Evolutionary conservation across 352 stramenopile genomes (phyloP), one percentile per base, ranked within the genome.

Genomic region (Plasmopara viticola): DNA sequence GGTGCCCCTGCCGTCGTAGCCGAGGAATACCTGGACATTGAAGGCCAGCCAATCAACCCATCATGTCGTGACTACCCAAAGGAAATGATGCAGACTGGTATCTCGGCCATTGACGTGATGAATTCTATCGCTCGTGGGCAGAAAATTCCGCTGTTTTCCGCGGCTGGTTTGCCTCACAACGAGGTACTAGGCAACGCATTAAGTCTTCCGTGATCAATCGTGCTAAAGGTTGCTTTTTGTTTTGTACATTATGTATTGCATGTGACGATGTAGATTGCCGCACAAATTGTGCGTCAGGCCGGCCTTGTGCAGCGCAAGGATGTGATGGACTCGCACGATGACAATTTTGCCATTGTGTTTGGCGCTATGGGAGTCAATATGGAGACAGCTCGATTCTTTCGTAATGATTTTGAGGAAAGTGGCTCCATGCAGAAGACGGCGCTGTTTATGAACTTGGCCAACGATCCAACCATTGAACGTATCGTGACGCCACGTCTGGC

Each of bases 331-430:
- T 90, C 90, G 51, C 96, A 99, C 72, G 93, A 99, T 56, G 97
- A 99, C 65, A 99, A 99, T 74, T 99, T 99, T 64, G 95, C 96
- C 57, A 98, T 99, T 65, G 96, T 99, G 46, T 99, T 99, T 66
- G 97, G 96, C 62, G 97, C 97, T 63, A 99, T 99, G 97, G 97
- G 97, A 70, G 97, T 99, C 20, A 99, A 99, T 75, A 99, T 99
- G 96, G 97, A 99, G 68, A 99, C 97, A 20, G 90, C 90, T 15
- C 87, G 91, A 40, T 97, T 96, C 75, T 97, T 98, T 74, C 86
- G 95, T 51, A 97, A 96, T 62, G 95, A 98, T 77, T 98, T 98
- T 66, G 95, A 98, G 68, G 95, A 90, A 72, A 98, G 84, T 62
- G 97, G 97, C 62, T 96, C 96, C 45, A 99, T 99, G 95, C 92